Evolutionary conservation across 148 eudicot species (phyloP), one percentile per base, ranked within the genome.

Genomic region (Oxyria digyna): DNA sequence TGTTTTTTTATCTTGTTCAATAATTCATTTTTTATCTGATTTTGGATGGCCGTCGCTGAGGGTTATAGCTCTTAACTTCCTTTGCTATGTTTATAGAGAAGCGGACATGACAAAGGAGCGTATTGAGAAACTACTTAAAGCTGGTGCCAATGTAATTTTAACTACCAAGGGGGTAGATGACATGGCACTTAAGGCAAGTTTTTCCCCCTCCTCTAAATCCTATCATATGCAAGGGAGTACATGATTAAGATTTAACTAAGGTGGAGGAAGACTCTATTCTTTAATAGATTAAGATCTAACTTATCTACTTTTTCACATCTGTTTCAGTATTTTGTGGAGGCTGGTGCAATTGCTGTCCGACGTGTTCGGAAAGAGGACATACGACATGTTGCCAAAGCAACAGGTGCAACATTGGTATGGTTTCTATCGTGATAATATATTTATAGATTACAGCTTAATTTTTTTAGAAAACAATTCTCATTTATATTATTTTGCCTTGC

Each of bases 51-150:
- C 62, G n/a, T n/a, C n/a, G n/a, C n/a, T n/a, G n/a, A 35, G 6
- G 38, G 38, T 6, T 6, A 35, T 21, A 45, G 50, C 62, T 59
- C 4, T 8, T 24, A 26, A 1, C 29, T 54, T 54, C 62, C 32
- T 54, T 10, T 3, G 15, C 21, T 23, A 63, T 63, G 67, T 69
- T 72, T 74, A 67, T 87, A 95, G 97, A 78, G 99, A 91, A 79
- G 96, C 97, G 54, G 99, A 95, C 73, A 85, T 83, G 97, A 95
- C 97, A 31, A 95, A 95, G 74, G 99, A 91, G 79, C 96, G 96
- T 62, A 95, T 95, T 65, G 93, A 91, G 79, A 95, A 95, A 78
- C 81, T 91, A 71, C 77, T 91, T 4, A 88, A 91, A 77, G 96
- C 99, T 72, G 97, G 99, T 42, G 97, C 99, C 38, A 91, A 91